Evolutionary conservation across 306 rosid genomes (phyloP).

Genomic region (Glycyrrhiza uralensis): DNA sequence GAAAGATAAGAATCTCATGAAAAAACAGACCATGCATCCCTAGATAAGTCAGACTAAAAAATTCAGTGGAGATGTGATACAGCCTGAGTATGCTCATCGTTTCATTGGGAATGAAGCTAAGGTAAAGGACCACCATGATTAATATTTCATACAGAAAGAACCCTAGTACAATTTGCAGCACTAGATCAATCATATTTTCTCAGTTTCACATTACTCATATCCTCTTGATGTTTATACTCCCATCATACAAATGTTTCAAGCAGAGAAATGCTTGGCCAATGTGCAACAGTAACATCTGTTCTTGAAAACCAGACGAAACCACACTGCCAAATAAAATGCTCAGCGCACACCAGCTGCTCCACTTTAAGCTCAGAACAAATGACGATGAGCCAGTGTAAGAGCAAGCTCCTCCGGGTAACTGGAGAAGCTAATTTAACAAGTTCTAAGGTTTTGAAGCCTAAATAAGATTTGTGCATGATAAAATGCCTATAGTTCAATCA

Average conservation of each 20-base stretch:
- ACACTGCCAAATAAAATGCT: neutral
- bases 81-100: neutral
- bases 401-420: neutral
- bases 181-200: neutral
- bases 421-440: neutral
- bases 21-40: too few relatives aligned
- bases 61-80: neutral
- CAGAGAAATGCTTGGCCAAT: neutral
- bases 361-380: neutral
- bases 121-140: neutral
- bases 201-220: neutral
- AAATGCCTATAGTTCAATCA: constrained; percentile 9
- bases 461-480: neutral
- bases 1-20: too few relatives aligned
- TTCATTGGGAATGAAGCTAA: constrained; percentile 2
- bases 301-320: neutral
- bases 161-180: neutral
- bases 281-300: neutral
- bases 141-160: neutral
- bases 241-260: neutral
- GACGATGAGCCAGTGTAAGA: neutral
- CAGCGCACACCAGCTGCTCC: neutral
- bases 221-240: neutral
- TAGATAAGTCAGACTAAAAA: too few relatives aligned
- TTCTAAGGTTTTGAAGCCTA: too few relatives aligned